phyloP scores from a whole-genome alignment of 345 rosid species.

The Angophora floribunda region DNA sequence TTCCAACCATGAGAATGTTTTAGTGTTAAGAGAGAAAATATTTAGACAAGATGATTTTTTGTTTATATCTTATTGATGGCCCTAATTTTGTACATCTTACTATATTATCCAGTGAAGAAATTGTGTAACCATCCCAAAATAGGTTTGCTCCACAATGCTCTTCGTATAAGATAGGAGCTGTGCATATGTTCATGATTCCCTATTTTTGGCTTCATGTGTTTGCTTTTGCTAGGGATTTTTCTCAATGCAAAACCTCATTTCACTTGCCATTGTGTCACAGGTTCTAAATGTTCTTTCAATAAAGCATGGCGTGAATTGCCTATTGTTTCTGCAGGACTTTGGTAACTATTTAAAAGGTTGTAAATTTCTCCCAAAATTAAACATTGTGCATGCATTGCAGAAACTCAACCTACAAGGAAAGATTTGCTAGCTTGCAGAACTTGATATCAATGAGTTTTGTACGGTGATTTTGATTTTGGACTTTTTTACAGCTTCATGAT shows the following conservation, averaged over 20 bases:
- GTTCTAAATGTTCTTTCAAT: background rate
- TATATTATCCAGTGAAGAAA: background rate
- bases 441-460: slow-evolving; percentile 42
- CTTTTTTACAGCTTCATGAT: background rate
- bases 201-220: background rate
- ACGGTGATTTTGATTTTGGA: background rate
- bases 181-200: background rate
- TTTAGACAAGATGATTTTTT: background rate
- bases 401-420: slow-evolving; percentile 63
- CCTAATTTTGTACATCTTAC: background rate
- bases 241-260: background rate
- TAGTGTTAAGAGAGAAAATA: background rate
- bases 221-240: background rate
- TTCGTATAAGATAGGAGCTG: background rate
- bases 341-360: slow-evolving; percentile 47
- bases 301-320: background rate
- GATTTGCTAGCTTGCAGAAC: slow-evolving; percentile 67
- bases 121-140: background rate
- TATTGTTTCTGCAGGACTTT: slow-evolving; percentile 15
- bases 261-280: background rate
- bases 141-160: background rate
- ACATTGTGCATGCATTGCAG: slow-evolving; percentile 28
- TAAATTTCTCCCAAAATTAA: slow-evolving; percentile 65
- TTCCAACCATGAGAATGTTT: slow-evolving; percentile 55
- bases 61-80: background rate